Percentiles rank a stretch among this genome's conserved stretches.
Conservation (phyloP, 108 stramenopile genomes). For the Cyclostephanos tholiformis region DNA sequence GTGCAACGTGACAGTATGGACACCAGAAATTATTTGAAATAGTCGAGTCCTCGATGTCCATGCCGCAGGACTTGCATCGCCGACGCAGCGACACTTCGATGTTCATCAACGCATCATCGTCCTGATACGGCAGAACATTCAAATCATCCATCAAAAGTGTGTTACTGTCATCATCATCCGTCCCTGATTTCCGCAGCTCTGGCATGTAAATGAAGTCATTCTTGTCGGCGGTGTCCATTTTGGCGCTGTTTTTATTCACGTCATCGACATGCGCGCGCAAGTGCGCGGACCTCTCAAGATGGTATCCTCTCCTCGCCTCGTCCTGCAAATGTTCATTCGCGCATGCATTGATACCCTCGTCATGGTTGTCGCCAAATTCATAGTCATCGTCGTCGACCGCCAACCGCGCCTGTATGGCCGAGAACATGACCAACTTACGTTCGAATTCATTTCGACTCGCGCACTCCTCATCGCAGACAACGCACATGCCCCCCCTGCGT, state of each 20-base stretch:
- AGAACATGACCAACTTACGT: slow-evolving; percentile 4
- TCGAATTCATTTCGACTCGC: neutral
- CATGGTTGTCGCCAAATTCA: neutral
- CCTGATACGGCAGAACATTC: neutral
- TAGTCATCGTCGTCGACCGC: neutral
- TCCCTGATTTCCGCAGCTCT: neutral
- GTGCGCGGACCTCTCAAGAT: neutral
- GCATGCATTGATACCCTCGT: neutral
- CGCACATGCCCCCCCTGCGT: neutral
- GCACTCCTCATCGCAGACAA: slow-evolving; percentile 2
- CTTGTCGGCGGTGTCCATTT: neutral
- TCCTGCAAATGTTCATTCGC: neutral
- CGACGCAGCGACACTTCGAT: neutral
- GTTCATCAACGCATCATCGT: neutral
- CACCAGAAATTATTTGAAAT: neutral
- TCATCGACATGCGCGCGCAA: neutral
- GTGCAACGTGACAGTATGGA: neutral
- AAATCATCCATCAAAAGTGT: neutral
- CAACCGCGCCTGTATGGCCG: neutral
- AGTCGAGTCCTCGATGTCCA: neutral
- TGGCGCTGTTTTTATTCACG: neutral
- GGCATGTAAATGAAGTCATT: neutral
- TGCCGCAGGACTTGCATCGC: slow-evolving; percentile 1
- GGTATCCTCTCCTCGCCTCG: neutral
- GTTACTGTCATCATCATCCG: neutral